Evolutionary conservation across 2,329 filamentous ascomycete genomes (phyloP).

Genomic region (Calonectria pteridis): DNA sequence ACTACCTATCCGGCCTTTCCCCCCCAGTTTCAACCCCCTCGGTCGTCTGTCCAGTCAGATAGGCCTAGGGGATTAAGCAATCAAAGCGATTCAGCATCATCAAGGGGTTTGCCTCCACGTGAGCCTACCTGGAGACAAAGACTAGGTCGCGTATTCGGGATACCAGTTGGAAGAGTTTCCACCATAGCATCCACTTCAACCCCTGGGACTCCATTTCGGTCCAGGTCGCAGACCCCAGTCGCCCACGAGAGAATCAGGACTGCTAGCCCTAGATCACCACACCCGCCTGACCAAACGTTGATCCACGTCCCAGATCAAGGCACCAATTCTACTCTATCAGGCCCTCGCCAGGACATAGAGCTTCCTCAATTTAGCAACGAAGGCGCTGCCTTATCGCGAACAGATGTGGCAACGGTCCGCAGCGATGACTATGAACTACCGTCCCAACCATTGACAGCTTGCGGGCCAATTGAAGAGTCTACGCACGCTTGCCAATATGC

Average conservation of each 20-base stretch:
- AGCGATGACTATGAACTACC: constrained; percentile 50
- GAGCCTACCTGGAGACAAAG: constrained; percentile 46
- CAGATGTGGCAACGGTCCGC: constrained; percentile 51
- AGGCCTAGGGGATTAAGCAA: not conserved
- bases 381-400: constrained; percentile 40
- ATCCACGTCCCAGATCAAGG: not conserved
- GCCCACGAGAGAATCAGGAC: not conserved
- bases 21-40: not conserved
- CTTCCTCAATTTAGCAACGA: not conserved
- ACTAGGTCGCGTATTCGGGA: constrained; percentile 41
- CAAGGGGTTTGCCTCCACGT: constrained; percentile 19
- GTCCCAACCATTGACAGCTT: not conserved
- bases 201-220: constrained; percentile 26
- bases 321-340: not conserved
- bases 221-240: constrained; percentile 6
- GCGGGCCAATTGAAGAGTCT: not conserved
- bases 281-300: not conserved
- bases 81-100: not conserved
- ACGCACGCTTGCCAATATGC: not conserved
- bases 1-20: constrained; percentile 8
- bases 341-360: not conserved
- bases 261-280: not conserved
- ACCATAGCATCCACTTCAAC: constrained; percentile 50
- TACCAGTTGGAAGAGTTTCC: constrained; percentile 51
- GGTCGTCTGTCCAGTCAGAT: not conserved